Base-by-base conservation (phyloP, 148 eudicot species). In the Gaultheria prostrata region DNA sequence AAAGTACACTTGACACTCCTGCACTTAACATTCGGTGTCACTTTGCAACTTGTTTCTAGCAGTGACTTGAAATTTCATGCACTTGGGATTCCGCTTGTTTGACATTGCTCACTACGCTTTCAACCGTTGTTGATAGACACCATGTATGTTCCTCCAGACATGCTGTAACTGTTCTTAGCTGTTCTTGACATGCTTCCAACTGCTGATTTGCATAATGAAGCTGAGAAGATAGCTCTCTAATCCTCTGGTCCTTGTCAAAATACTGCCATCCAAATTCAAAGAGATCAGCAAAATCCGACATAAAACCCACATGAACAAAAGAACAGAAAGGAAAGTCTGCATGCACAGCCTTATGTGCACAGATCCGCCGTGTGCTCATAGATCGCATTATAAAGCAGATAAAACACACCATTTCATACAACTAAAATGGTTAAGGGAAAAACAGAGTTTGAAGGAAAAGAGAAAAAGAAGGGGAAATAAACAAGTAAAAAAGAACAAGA, bases 121-220 rank as follows among this genome's bases (percentile, higher is more conserved):
- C 43, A 39, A 39, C 43, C 4, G 43, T 39, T 39, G 43, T 39
- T 39, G 43, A 39, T 18, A n/a, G 10, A 59, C 26, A n/a, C 21
- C 1, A 21, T 3, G 21, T 18, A 56, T 56, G 61, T 6, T 61
- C 69, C 69, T 61, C 12, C 13, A 61, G 24, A 61, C 69, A 24
- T 61, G 28, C 69, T 4, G 30, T 61, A 2, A 61, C 24, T 61
- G 69, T 2, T 61, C 28, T n/a, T n/a, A 61, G 30, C 13, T 61
- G 69, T 61, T 61, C 69, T 61, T 24, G 69, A 21, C 69, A 61
- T 8, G 69, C 69, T 61, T n/a, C 69, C 69, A 61, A 61, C 69
- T 61, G 69, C 30, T 61, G 30, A 61, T n/a, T 61, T 61, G 69
- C 28, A 61, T 21, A 26, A n/a, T 8, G 69, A 61, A 61, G 69